Percentiles rank a stretch among this genome's conserved stretches.
phyloP scores from a whole-genome alignment of 495 filamentous ascomycete species.

The Aspergillus ostianus region DNA sequence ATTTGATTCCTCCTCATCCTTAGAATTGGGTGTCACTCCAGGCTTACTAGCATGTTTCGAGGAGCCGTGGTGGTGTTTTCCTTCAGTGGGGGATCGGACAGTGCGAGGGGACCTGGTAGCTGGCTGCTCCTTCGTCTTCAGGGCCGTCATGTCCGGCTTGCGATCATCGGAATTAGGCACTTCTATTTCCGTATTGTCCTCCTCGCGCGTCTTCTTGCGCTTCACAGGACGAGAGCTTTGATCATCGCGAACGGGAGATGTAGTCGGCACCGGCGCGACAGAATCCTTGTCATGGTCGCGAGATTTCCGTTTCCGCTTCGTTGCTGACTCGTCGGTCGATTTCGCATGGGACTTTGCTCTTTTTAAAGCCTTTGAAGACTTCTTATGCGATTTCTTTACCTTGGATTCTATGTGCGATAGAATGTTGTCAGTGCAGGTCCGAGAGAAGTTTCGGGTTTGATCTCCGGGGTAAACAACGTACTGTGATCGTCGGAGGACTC shows the following conservation, averaged over 20 bases:
- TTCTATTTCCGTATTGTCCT: background rate
- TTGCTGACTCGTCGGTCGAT: background rate
- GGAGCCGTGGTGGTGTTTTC: background rate
- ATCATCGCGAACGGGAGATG: background rate
- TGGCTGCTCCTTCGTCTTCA: too few species aligned
- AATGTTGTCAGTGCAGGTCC: background rate
- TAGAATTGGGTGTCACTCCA: background rate
- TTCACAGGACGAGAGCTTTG: constrained; percentile 4
- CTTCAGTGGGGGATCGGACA: too few species aligned
- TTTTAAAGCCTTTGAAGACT: background rate
- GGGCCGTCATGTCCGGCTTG: background rate
- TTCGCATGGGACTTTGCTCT: constrained; percentile 4
- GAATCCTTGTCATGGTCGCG: background rate
- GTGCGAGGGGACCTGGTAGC: too few species aligned
- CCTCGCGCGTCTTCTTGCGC: constrained; percentile 1
- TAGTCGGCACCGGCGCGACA: background rate
- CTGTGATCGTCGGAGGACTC: background rate
- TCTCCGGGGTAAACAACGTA: background rate
- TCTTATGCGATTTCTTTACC: constrained; percentile 14
- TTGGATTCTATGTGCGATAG: background rate
- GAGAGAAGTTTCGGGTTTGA: background rate
- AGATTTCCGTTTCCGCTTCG: constrained; percentile 14
- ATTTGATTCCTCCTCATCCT: background rate
- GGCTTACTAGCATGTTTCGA: background rate
- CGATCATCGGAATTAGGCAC: background rate